Conservation (phyloP, 2,329 filamentous ascomycete genomes). For the Rhynchosporium agropyri region DNA sequence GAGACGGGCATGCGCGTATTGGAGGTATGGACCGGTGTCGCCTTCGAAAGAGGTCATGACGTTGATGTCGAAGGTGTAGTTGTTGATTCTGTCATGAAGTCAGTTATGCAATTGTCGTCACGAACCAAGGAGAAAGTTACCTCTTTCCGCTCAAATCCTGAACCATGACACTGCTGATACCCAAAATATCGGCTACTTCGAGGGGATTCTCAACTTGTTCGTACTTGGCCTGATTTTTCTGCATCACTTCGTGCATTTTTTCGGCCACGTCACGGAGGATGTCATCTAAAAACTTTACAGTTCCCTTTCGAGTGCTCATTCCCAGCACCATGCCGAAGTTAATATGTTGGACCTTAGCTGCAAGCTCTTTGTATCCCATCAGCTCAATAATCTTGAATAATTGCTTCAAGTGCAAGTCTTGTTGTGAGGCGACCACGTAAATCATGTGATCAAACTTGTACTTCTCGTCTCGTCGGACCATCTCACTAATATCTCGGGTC, state of each 20-base stretch:
- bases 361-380: constrained; percentile 68
- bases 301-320: constrained; percentile 72
- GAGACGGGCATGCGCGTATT: constrained; percentile 79
- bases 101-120: background rate
- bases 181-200: constrained; percentile 81
- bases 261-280: constrained; percentile 81
- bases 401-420: constrained; percentile 73
- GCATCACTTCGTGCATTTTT: constrained; percentile 98
- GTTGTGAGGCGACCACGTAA: constrained; percentile 73
- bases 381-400: constrained; percentile 77
- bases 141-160: constrained; percentile 97
- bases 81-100: constrained; percentile 54
- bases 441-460: constrained; percentile 78
- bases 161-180: constrained; percentile 95
- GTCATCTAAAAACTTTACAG: constrained; percentile 72
- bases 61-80: constrained; percentile 76
- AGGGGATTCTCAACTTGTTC: constrained; percentile 82
- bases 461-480: constrained; percentile 64
- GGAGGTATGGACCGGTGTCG: constrained; percentile 82
- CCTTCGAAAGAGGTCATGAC: constrained; percentile 84
- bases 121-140: constrained; percentile 47
- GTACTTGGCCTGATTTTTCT: constrained; percentile 87
- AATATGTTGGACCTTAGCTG: constrained; percentile 70
- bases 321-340: constrained; percentile 74
- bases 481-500: constrained; percentile 76